Base-by-base conservation (phyloP, 495 filamentous ascomycete genomes). In the Trichoderma virens region DNA sequence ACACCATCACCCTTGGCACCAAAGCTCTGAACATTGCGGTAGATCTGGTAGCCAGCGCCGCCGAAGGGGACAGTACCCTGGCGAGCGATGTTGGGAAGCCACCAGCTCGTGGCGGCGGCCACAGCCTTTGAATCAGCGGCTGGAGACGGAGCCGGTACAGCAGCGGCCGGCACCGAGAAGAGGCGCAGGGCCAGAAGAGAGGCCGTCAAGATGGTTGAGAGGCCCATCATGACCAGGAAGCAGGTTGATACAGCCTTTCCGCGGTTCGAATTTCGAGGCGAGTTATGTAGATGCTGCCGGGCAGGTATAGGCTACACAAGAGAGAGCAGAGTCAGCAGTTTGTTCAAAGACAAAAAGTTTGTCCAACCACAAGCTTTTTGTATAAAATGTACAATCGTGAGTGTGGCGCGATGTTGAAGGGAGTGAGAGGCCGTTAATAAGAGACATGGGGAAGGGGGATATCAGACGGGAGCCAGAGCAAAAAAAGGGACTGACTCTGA, bases 1-100 rank as follows among this genome's bases (percentile, higher is more conserved):
- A 79, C 73, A 30, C 92, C 92, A 64, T 94, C 89, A 72, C 88
- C 88, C 80, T 66, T 63, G 39, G 64, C 61, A 64, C 67, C 65
- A 66, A 75, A 85, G 67, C 82, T 81, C 67, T 82, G 84, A 35
- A 86, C 80, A 65, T 85, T 86, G 62, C 84, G 79, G 66, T 78
- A 86, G 59, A 86, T 79, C 62, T 78, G 68, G 68, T 85, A 85
- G 39, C 70, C 65, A 2, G 73, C 54, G 3, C 60, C 31, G 62
- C 70, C 71, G 25, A 74, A 80, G 32, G 81, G 75, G 27, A 80
- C 79, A 62, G 75, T 66, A 28, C 81, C 81, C 66, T 76, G 72
- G 60, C 81, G 78, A n/a, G 71, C 62, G 64, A 83, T 79, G 18
- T 73, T 73, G 56, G 77, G 75, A 34, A 78, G 73, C 80, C 80